These are phyloP conservation scores for Acanthamoeba pearcei DNA, from an alignment of 208 protist genomes.

Conservation along the genomic window DNA sequence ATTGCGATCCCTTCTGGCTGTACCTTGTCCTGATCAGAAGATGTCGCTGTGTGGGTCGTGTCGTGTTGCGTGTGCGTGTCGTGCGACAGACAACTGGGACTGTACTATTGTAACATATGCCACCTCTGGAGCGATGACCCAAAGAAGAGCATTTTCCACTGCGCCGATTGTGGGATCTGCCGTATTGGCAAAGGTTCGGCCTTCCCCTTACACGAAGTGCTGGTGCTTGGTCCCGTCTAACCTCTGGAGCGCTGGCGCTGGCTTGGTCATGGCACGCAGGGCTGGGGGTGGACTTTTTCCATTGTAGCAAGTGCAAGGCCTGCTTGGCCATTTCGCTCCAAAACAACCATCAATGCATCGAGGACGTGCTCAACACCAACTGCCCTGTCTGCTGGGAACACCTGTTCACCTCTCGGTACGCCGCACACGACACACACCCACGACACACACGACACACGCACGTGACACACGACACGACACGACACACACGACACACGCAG, in stretches of 20 bases:
- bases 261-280: not conserved
- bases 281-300: constrained; percentile 48
- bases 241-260: not conserved
- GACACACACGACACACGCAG: not conserved
- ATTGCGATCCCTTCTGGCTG: not conserved
- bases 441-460: not conserved
- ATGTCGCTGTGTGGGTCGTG: not conserved
- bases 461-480: not conserved
- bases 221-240: not conserved
- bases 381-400: constrained; percentile 69
- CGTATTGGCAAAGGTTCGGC: constrained; percentile 11
- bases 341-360: constrained; percentile 34
- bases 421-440: not conserved
- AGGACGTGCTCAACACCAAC: constrained; percentile 68
- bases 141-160: constrained; percentile 58
- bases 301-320: constrained; percentile 59
- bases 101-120: constrained; percentile 54
- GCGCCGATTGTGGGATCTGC: constrained; percentile 41
- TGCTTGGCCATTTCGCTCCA: constrained; percentile 45
- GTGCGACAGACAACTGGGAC: not conserved
- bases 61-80: not conserved
- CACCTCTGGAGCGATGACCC: constrained; percentile 31
- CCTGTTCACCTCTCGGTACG: constrained; percentile 51
- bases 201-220: not conserved
- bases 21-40: not conserved